Evolutionary conservation across 495 filamentous ascomycete genomes (phyloP).

Genomic region (Neurospora sp.): DNA sequence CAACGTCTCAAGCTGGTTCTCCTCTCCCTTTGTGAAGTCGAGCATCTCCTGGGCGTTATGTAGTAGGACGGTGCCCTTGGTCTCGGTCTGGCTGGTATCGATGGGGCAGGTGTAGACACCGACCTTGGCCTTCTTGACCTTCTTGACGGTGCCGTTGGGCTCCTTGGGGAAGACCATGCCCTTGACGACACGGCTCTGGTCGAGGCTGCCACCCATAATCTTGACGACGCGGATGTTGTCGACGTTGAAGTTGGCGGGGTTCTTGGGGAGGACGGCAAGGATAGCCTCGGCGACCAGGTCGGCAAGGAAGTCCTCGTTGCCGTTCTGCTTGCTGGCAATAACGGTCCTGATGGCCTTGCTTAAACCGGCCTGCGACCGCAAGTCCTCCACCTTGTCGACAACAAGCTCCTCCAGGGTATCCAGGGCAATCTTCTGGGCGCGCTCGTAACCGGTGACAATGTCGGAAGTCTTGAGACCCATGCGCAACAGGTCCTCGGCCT

Average conservation of each 20-base stretch:
- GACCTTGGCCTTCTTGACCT: slow-evolving; percentile 85
- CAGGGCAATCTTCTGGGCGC: slow-evolving; percentile 79
- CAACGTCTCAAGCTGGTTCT: slow-evolving; percentile 74
- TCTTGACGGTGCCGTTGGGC: slow-evolving; percentile 83
- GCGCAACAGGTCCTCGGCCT: slow-evolving; percentile 89
- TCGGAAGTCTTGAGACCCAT: slow-evolving; percentile 96
- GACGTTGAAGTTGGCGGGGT: slow-evolving; percentile 97
- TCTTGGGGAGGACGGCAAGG: slow-evolving; percentile 88
- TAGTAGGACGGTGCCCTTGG: slow-evolving; percentile 97
- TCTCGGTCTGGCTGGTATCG: slow-evolving; percentile 94
- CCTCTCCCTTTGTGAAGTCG: slow-evolving; percentile 95
- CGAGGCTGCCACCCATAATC: slow-evolving; percentile 95
- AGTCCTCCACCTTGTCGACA: slow-evolving; percentile 80
- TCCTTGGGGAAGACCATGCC: slow-evolving; percentile 97
- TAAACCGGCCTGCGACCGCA: slow-evolving; percentile 68
- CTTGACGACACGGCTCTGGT: slow-evolving; percentile 88
- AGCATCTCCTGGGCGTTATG: slow-evolving; percentile 98
- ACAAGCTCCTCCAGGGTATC: slow-evolving; percentile 79
- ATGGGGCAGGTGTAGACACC: slow-evolving; percentile 94
- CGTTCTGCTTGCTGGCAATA: slow-evolving; percentile 91
- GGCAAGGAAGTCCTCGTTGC: slow-evolving; percentile 80
- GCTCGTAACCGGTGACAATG: slow-evolving; percentile 91
- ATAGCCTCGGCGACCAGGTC: slow-evolving; percentile 86
- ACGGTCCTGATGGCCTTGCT: slow-evolving; percentile 95
- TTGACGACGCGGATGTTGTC: slow-evolving; percentile 99